Base-by-base conservation (phyloP, 2,329 filamentous ascomycete genomes). In the Magnaporthales sp. region DNA sequence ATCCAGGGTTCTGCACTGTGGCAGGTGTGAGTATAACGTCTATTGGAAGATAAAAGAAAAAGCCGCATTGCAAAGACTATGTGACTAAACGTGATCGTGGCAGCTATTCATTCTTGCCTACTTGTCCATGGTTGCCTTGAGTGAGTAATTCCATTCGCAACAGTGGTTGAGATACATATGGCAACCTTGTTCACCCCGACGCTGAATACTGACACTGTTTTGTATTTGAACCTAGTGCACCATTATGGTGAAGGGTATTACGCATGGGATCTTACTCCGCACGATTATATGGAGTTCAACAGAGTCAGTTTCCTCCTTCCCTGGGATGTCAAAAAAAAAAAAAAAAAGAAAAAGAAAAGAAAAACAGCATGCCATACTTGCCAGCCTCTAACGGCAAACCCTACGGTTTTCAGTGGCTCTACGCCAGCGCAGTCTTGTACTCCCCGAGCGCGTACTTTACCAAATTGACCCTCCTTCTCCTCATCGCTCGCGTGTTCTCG, bases 401-500 rank as follows among this genome's bases (percentile, higher is more conserved):
- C 11, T 15, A 1, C 10, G 11, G 1, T 15, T 10, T 11, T 7
- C 70, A 69, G 68, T 67, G 64, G 31, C 46, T 67, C 8, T 71
- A 70, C 56, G 64, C 65, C n/a, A 67, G 66, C 38, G 58, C 69
- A 1, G 66, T 73, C 0, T 51, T 73, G 0, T 73, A 73, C 56
- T 68, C 67, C 0, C 71, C 71, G 3, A 72, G 70, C 51, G 68
- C 68, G 3, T 68, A 69, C 22, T 66, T 70, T 24, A 72, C 68
- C n/a, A 74, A 74, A 46, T 66, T 72, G 29, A 71, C 70, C 6
- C 69, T 73, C 31, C 68, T 73, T 2, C 68, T 73, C 4, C 67
- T 74, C 15, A 72, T 73, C n/a, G 69, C 69, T 1, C 68, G 72
- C 5, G 67, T 73, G 6, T 73, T 74, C 64, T 65, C 69, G 1